Evolutionary conservation across 805 yeast genomes (phyloP).

Genomic region (Jamesozyma gamospora): DNA sequence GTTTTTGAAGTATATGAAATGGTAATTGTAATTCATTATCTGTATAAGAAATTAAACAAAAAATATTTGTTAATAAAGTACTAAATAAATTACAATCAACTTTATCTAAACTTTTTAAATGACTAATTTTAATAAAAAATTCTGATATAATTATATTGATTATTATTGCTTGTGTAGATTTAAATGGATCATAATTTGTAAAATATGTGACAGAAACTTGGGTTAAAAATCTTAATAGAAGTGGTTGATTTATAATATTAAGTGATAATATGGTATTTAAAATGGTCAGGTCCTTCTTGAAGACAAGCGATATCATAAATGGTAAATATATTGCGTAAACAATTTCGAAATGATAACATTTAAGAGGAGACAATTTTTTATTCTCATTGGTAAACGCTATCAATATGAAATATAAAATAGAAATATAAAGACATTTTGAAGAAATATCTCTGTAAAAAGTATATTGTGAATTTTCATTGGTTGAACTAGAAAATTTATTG

Average conservation of each 20-base stretch:
- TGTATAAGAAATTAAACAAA: slow-evolving; percentile 20
- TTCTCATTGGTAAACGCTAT: background rate
- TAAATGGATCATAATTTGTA: slow-evolving; percentile 9
- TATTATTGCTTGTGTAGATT: slow-evolving; percentile 12
- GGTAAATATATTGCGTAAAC: slow-evolving; percentile 30
- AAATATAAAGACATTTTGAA: background rate
- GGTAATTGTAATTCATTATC: slow-evolving; percentile 10
- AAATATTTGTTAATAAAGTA: slow-evolving; percentile 27
- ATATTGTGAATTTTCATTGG: background rate
- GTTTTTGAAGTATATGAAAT: slow-evolving; percentile 27
- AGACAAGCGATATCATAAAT: slow-evolving; percentile 22
- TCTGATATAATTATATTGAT: slow-evolving; percentile 20
- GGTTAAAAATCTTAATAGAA: slow-evolving; percentile 14
- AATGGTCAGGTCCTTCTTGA: slow-evolving; percentile 17
- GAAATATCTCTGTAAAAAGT: background rate
- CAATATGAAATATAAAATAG: background rate
- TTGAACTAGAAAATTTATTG: background rate
- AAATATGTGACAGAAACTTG: slow-evolving; percentile 18
- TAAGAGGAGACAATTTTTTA: background rate
- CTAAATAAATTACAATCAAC: slow-evolving; percentile 34
- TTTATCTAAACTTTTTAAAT: slow-evolving; percentile 30
- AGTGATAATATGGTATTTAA: slow-evolving; percentile 27
- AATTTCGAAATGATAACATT: slow-evolving; percentile 25
- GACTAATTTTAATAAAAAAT: slow-evolving; percentile 23
- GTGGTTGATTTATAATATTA: slow-evolving; percentile 20